Conservation (phyloP, 495 filamentous ascomycete species). For the Tuber umbilicatum region DNA sequence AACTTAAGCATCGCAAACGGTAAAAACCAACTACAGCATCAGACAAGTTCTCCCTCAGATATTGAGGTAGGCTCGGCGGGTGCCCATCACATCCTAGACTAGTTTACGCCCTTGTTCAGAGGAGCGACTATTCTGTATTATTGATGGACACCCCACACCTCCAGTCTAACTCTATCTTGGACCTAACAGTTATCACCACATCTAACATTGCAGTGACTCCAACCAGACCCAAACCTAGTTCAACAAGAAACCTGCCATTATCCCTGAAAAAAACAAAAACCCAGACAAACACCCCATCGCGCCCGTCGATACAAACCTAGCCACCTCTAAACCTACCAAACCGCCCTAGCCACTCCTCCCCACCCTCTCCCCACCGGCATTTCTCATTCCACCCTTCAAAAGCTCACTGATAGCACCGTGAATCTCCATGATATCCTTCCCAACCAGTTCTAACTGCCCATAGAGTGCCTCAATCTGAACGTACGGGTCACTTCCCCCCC, state of each 20-base stretch:
- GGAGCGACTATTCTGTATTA: background rate
- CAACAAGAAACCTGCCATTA: background rate
- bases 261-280: background rate
- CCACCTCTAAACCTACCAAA: too few species aligned
- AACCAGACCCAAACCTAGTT: background rate
- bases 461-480: background rate
- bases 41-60: background rate
- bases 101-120: background rate
- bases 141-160: background rate
- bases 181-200: background rate
- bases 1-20: background rate
- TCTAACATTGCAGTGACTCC: background rate
- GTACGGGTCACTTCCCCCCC: background rate
- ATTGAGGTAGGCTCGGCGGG: background rate
- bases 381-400: background rate
- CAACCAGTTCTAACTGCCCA: background rate
- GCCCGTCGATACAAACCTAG: background rate
- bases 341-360: background rate
- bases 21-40: too few species aligned
- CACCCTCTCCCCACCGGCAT: background rate
- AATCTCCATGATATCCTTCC: constrained; percentile 1
- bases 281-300: background rate
- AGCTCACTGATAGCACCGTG: background rate
- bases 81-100: background rate
- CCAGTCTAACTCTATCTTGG: background rate